Evolutionary conservation across 139 green algal genomes (phyloP).

Genomic region (Auxenochlorella pyrenoidosa): DNA sequence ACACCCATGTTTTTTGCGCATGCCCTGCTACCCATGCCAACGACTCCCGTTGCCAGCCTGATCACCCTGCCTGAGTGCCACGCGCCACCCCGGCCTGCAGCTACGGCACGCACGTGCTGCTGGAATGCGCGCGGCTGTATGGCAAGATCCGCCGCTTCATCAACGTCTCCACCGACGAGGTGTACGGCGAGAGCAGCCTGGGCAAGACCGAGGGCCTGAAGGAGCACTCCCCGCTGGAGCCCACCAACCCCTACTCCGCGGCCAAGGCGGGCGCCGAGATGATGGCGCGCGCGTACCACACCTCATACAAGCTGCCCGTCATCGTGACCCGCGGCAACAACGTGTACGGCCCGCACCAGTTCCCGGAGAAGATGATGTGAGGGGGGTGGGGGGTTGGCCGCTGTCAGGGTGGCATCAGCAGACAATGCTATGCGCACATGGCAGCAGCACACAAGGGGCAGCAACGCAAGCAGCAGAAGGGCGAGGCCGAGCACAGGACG

Average conservation of each 20-base stretch:
- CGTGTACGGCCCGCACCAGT: conserved; percentile 97
- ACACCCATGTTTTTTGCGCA: background rate
- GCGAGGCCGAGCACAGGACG: too few relatives aligned
- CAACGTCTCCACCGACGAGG: conserved; percentile 91
- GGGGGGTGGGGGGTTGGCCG: background rate
- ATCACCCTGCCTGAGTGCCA: background rate
- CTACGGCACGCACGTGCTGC: conserved; percentile 95
- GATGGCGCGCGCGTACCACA: conserved; percentile 92
- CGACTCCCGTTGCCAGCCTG: too few relatives aligned
- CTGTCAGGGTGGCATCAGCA: background rate
- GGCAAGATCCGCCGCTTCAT: conserved; percentile 92
- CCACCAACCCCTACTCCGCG: conserved; percentile 99
- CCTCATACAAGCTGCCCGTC: conserved; percentile 88
- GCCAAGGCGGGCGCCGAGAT: conserved; percentile 98
- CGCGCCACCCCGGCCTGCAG: background rate
- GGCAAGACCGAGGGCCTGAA: conserved; percentile 71
- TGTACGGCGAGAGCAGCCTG: conserved; percentile 88
- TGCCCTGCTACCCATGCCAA: too few relatives aligned
- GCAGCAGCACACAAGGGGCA: too few relatives aligned
- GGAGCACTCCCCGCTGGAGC: conserved; percentile 87
- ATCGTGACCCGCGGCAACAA: conserved; percentile 99
- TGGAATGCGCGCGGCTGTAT: conserved; percentile 86
- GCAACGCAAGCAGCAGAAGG: too few relatives aligned
- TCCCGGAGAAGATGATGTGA: conserved; percentile 53
- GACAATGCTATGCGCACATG: too few relatives aligned